Evolutionary conservation across 441 rosid species (phyloP).

Genomic region (Pelargonium fulgidum): DNA sequence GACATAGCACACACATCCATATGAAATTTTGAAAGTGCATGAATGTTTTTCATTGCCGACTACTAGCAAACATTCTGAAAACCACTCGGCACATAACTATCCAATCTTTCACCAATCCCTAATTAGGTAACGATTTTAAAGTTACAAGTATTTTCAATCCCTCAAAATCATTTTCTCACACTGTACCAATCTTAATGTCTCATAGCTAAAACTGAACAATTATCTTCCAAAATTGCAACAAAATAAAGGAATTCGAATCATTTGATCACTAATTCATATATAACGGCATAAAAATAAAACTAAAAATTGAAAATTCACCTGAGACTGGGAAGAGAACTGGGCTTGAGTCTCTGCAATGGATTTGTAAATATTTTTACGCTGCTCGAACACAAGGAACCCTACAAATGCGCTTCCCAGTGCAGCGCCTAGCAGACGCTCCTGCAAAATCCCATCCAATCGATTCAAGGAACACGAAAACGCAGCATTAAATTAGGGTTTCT

Average conservation of each 20-base stretch:
- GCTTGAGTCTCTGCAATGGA: slow-evolving; percentile 39
- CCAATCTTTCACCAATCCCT: not conserved
- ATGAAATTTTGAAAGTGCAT: not conserved
- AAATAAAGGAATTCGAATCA: too few species aligned
- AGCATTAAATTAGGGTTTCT: not conserved
- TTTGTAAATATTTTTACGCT: slow-evolving; percentile 49
- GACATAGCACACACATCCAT: not conserved
- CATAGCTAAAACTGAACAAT: not conserved
- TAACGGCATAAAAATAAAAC: not conserved
- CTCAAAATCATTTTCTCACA: not conserved
- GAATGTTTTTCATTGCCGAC: not conserved
- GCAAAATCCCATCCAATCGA: slow-evolving; percentile 7
- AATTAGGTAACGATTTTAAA: not conserved
- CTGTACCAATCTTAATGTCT: not conserved
- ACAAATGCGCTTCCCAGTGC: slow-evolving; percentile 54
- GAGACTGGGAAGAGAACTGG: slow-evolving; percentile 27
- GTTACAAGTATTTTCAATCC: not conserved
- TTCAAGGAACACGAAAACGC: not conserved
- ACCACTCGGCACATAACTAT: not conserved
- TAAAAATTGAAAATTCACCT: slow-evolving; percentile 25
- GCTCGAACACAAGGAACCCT: slow-evolving; percentile 53
- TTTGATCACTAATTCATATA: not conserved
- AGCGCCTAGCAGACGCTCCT: slow-evolving; percentile 76
- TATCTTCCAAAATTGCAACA: slow-evolving; percentile 18
- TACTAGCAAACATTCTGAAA: not conserved